phyloP scores from a whole-genome alignment of 495 filamentous ascomycete species.

The Penicillium atrosanguineum region DNA sequence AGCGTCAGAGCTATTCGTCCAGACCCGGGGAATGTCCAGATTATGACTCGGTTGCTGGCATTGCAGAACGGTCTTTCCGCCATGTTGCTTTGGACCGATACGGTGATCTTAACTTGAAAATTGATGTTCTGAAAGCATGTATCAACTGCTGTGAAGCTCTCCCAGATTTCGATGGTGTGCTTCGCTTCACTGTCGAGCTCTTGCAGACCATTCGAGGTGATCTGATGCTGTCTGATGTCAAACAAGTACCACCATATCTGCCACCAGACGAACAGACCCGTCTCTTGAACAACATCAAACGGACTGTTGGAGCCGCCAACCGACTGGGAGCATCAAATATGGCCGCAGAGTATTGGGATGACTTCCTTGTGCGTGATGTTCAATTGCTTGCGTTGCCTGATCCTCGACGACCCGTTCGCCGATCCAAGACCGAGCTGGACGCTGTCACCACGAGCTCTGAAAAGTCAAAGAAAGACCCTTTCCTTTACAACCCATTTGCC shows the following conservation, averaged over 20 bases:
- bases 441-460: constrained; percentile 51
- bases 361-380: constrained; percentile 84
- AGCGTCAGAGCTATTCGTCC: constrained; percentile 23
- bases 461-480: constrained; percentile 68
- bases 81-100: constrained; percentile 40
- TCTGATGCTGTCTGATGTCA: constrained; percentile 59
- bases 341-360: constrained; percentile 91
- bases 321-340: constrained; percentile 67
- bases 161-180: constrained; percentile 84
- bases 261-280: constrained; percentile 80
- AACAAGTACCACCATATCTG: constrained; percentile 57
- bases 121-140: constrained; percentile 78
- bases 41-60: constrained; percentile 43
- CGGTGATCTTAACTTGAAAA: constrained; percentile 62
- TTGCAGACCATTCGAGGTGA: constrained; percentile 73
- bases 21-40: constrained; percentile 18
- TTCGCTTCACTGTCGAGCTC: constrained; percentile 80
- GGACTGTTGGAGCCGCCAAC: constrained; percentile 72
- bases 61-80: constrained; percentile 43
- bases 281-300: constrained; percentile 75
- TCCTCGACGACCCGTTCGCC: constrained; percentile 62
- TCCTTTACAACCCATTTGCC: constrained; percentile 88
- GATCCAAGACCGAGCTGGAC: constrained; percentile 68
- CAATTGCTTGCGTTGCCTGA: constrained; percentile 57
- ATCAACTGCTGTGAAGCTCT: constrained; percentile 91